These are phyloP conservation scores for Solanum hybrid DNA, from an alignment of 305 asterid species.

Conservation along the genomic window DNA sequence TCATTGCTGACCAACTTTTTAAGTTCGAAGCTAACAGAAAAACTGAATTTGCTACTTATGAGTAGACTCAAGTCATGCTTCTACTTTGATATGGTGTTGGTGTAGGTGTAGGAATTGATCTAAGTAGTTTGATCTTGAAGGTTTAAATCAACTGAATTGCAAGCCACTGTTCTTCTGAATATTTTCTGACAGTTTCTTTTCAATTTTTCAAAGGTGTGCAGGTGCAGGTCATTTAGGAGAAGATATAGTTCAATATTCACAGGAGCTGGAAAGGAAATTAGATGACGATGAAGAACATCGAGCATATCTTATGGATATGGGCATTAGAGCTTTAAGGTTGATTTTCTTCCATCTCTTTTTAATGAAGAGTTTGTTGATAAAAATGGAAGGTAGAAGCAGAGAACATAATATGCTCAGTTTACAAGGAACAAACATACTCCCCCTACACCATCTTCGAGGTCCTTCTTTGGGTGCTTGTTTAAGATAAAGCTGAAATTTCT, in stretches of 20 bases:
- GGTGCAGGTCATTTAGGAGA: constrained; percentile 96
- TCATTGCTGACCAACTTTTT: background rate
- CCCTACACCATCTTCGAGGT: background rate
- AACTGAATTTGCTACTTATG: background rate
- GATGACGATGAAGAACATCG: constrained; percentile 55
- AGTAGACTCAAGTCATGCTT: background rate
- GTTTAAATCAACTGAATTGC: background rate
- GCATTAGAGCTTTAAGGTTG: constrained; percentile 84
- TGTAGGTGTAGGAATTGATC: background rate
- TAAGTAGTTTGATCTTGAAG: background rate
- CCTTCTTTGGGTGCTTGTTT: background rate
- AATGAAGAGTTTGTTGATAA: background rate
- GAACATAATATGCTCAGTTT: background rate
- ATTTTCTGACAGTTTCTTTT: constrained; percentile 6
- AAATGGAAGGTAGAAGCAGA: constrained; percentile 2
- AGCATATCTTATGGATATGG: constrained; percentile 81
- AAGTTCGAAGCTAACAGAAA: background rate
- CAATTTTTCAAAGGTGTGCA: constrained; percentile 58
- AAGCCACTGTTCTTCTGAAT: background rate
- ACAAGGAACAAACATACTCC: background rate
- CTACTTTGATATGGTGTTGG: background rate
- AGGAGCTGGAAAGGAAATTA: constrained; percentile 58
- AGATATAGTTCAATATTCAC: constrained; percentile 59
- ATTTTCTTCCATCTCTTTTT: background rate
- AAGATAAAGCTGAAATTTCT: background rate